Evolutionary conservation across 108 stramenopile species (phyloP), one percentile per base, ranked within the genome.

Genomic region (Heterococcus sp.): DNA sequence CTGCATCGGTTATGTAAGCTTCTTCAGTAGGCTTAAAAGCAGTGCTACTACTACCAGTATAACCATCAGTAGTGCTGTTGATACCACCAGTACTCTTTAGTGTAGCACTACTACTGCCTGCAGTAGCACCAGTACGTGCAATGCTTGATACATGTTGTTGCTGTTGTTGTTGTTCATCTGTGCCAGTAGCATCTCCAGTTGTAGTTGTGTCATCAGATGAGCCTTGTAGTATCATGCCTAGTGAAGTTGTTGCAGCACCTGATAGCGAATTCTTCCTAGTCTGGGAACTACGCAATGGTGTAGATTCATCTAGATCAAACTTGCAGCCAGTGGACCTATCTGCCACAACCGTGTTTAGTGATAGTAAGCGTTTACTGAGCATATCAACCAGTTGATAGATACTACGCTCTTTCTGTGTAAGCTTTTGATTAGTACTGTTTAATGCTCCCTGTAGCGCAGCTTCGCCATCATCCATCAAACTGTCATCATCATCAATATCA

Each of bases 361-460:
- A 38, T 33, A 65, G 72, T 3, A 81, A 64, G 72, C 79, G 72
- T 2, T 81, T 72, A 65, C 69, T 40, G 32, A 81, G 38, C 1
- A 70, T 65, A 34, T 66, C 79, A 71, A 81, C 79, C 79, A 81
- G 72, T 34, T 81, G 79, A 27, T 72, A 21, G 26, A 81, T 73
- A 39, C 79, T 81, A 35, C 79, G 68, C 72, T 81, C 79, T 66
- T 81, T 81, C 39, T 81, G 79, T 14, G 65, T 72, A 8, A 81
- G 79, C 72, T 81, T 81, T 39, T 72, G 65, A 32, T 73, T 79
- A 36, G 38, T 37, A 26, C 37, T 31, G 38, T 63, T 72, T 0
- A 65, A 31, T 36, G 71, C n/a, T n/a, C n/a, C n/a, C n/a, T n/a
- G n/a, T n/a, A n/a, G n/a, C n/a, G n/a, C n/a, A n/a, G n/a, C n/a